A percentile compares a stretch with the other conserved stretches of the same genome.
Evolutionary conservation across 2,329 filamentous ascomycete genomes (phyloP).

Genomic region (Neocatenulostroma microsporum): DNA sequence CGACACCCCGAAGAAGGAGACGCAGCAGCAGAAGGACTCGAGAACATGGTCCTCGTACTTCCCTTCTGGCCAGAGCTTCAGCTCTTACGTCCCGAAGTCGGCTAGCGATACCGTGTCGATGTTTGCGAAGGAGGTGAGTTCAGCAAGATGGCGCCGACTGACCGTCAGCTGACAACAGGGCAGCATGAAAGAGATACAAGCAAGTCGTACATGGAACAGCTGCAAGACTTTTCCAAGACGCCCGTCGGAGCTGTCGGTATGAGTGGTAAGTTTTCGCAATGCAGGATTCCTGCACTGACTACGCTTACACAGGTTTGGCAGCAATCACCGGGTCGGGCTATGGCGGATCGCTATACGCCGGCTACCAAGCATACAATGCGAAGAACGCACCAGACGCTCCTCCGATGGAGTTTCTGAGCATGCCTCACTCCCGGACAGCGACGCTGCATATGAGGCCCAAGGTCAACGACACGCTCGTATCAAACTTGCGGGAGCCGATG

Average conservation of each 20-base stretch:
- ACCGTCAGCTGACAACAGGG: neutral
- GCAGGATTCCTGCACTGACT: slow-evolving; percentile 17
- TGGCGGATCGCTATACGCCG: slow-evolving; percentile 41
- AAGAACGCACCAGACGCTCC: slow-evolving; percentile 28
- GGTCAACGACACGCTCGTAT: slow-evolving; percentile 36
- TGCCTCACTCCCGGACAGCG: slow-evolving; percentile 38
- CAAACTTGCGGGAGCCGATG: slow-evolving; percentile 41
- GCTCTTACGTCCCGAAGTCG: slow-evolving; percentile 40
- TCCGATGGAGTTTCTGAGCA: slow-evolving; percentile 41
- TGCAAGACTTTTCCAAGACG: slow-evolving; percentile 45
- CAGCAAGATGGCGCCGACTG: too few relatives aligned
- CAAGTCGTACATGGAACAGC: slow-evolving; percentile 43
- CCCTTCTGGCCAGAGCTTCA: slow-evolving; percentile 41
- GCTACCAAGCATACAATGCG: slow-evolving; percentile 41
- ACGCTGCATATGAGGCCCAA: slow-evolving; percentile 36
- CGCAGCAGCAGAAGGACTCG: slow-evolving; percentile 28
- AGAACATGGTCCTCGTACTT: slow-evolving; percentile 42
- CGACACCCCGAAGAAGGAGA: slow-evolving; percentile 19
- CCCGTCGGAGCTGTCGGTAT: slow-evolving; percentile 42
- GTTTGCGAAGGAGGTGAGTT: slow-evolving; percentile 34
- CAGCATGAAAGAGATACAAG: slow-evolving; percentile 39
- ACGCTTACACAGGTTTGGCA: slow-evolving; percentile 23
- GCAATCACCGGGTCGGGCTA: slow-evolving; percentile 42
- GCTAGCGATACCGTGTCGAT: slow-evolving; percentile 34
- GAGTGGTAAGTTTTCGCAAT: slow-evolving; percentile 10